phyloP scores from a whole-genome alignment of 2,329 filamentous ascomycete genomes.

The Pseudogymnoascus sp. region DNA sequence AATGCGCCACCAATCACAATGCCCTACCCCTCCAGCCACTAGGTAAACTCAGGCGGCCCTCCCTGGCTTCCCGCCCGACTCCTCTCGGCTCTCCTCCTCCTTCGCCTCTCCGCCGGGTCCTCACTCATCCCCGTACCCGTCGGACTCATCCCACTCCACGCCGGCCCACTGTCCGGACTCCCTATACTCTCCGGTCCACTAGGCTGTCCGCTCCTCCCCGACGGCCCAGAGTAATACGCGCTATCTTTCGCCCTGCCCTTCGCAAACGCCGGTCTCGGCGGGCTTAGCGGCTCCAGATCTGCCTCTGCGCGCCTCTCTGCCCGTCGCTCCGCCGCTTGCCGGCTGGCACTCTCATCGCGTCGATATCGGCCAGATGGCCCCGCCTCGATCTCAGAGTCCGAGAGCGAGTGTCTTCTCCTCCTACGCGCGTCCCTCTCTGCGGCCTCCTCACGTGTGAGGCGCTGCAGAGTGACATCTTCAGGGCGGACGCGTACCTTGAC shows the following conservation, averaged over 20 bases:
- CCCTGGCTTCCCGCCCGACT: constrained; percentile 11
- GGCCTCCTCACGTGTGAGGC: constrained; percentile 54
- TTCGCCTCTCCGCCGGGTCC: constrained; percentile 43
- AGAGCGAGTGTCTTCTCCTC: constrained; percentile 34
- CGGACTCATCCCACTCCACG: constrained; percentile 29
- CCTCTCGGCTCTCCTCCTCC: constrained; percentile 50
- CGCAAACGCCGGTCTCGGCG: constrained; percentile 51
- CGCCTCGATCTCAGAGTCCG: constrained; percentile 47
- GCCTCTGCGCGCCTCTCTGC: constrained; percentile 32
- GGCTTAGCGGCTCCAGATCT: constrained; percentile 34
- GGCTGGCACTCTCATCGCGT: constrained; percentile 41
- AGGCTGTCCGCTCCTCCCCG: constrained; percentile 25
- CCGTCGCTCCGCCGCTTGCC: constrained; percentile 40
- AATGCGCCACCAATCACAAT: not conserved
- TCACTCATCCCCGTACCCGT: constrained; percentile 25
- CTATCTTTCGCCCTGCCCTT: constrained; percentile 50
- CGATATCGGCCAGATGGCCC: constrained; percentile 43
- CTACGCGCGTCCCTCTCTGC: constrained; percentile 32
- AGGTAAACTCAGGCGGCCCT: not conserved
- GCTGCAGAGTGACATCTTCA: constrained; percentile 55
- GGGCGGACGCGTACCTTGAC: constrained; percentile 55
- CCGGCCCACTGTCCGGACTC: constrained; percentile 26
- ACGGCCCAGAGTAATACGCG: constrained; percentile 42
- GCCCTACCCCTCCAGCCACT: not conserved
- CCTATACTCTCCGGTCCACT: constrained; percentile 19